phyloP scores from a whole-genome alignment of 169 alveolate genomes.

The Babesia bigemina region DNA sequence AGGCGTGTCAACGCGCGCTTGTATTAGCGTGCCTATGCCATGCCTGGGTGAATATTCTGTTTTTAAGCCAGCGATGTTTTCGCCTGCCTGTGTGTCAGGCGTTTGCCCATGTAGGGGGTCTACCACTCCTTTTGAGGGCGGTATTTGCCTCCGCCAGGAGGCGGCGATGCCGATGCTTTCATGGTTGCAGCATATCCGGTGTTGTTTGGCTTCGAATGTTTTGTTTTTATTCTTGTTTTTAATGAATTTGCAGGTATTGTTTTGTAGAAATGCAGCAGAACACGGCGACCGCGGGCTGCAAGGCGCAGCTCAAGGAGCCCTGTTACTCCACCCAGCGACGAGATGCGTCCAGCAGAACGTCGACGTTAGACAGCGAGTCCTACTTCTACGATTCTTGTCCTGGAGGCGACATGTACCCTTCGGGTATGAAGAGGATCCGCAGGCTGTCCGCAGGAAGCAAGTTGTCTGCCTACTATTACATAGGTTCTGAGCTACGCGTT shows the following conservation, averaged over 20 bases:
- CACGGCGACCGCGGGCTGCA: slow-evolving; percentile 23
- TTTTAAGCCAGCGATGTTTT: too few species aligned
- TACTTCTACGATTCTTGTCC: slow-evolving; percentile 10
- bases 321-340: slow-evolving; percentile 5
- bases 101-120: too few species aligned
- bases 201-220: too few species aligned
- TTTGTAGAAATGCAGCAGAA: slow-evolving; percentile 38
- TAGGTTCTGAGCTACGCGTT: slow-evolving; percentile 65
- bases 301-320: slow-evolving; percentile 25
- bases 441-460: slow-evolving; percentile 66
- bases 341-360: slow-evolving; percentile 31
- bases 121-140: too few species aligned
- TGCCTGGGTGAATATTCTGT: too few species aligned
- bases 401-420: slow-evolving; percentile 33
- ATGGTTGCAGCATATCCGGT: too few species aligned
- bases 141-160: too few species aligned
- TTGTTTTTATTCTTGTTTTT: too few species aligned
- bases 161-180: too few species aligned
- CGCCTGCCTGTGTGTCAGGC: too few species aligned
- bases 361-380: slow-evolving; percentile 44
- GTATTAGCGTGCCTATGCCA: too few species aligned
- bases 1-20: too few species aligned
- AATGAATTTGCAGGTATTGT: not conserved
- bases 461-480: slow-evolving; percentile 64
- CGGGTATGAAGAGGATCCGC: slow-evolving; percentile 54